Evolutionary conservation across 345 rosid species (phyloP).

Genomic region (Brassica cretica): DNA sequence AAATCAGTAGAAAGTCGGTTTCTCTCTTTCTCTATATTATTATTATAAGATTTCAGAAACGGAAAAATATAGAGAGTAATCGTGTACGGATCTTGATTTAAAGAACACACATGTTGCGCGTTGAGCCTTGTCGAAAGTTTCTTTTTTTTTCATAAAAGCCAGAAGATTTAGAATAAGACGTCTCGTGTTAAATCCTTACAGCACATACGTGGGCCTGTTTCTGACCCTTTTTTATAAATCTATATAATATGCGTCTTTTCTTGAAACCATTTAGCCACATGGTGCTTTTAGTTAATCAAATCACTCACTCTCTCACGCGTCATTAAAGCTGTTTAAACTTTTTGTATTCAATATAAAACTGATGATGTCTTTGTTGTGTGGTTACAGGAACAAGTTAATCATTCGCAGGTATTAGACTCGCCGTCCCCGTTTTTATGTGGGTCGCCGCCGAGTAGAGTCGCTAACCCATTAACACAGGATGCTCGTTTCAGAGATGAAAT

Average conservation of each 20-base stretch:
- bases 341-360: not conserved
- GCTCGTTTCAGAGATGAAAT: conserved; percentile 76
- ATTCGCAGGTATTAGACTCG: conserved; percentile 55
- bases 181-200: conserved; percentile 30
- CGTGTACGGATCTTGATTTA: conserved; percentile 32
- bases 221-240: not conserved
- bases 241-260: not conserved
- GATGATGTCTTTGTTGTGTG: conserved; percentile 19
- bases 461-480: conserved; percentile 96
- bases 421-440: conserved; percentile 84
- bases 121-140: conserved; percentile 1
- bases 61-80: not conserved
- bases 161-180: conserved; percentile 16
- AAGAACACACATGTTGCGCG: conserved; percentile 25
- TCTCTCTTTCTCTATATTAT: not conserved
- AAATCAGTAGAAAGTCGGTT: conserved; percentile 27
- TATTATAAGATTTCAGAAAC: not conserved
- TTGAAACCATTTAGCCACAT: conserved; percentile 5
- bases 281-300: not conserved
- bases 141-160: not conserved
- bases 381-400: conserved; percentile 56
- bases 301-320: conserved; percentile 16
- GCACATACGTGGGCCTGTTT: conserved; percentile 27
- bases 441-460: conserved; percentile 99
- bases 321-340: not conserved